A percentile compares a stretch with the other conserved stretches of the same genome.
Evolutionary conservation across 2,329 filamentous ascomycete species (phyloP).

Genomic region (Neonectria sp.): DNA sequence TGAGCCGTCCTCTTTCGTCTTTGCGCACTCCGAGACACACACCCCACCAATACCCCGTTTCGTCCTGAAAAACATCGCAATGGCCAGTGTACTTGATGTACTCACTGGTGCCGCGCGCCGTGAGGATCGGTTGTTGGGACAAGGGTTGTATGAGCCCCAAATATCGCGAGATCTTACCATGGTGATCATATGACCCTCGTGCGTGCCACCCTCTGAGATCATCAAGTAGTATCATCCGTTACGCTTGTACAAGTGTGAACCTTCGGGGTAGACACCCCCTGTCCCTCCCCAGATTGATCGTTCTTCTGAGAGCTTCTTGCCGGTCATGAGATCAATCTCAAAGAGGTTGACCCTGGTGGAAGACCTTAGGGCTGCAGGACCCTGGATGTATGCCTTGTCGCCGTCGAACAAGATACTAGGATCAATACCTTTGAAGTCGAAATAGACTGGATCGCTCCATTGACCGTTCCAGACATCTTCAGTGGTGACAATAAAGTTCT

Average conservation of each 20-base stretch:
- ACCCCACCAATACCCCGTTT: constrained; percentile 8
- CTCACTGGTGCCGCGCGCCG: constrained; percentile 2
- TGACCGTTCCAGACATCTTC: constrained; percentile 2
- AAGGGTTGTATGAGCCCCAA: constrained; percentile 10
- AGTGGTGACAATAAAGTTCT: constrained; percentile 11
- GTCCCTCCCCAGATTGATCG: constrained; percentile 3
- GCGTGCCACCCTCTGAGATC: constrained; percentile 8
- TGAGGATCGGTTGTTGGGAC: constrained; percentile 13
- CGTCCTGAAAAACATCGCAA: constrained; percentile 12
- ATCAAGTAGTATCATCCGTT: constrained; percentile 11
- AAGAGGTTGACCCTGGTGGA: constrained; percentile 10
- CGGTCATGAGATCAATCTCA: constrained; percentile 5
- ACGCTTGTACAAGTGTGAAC: constrained; percentile 8
- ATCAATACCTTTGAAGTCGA: constrained; percentile 13
- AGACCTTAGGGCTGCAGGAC: constrained; percentile 1
- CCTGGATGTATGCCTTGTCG: constrained; percentile 10
- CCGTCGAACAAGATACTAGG: constrained; percentile 6
- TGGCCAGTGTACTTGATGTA: constrained; percentile 15
- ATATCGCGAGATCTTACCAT: constrained; percentile 11
- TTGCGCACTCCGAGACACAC: constrained; percentile 19
- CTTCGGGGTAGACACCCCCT: constrained; percentile 3
- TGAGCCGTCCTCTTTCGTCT: constrained; percentile 6
- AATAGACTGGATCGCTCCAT: constrained; percentile 11
- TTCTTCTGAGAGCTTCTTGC: constrained; percentile 9
- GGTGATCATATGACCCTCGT: constrained; percentile 16